phyloP scores from a whole-genome alignment of 805 yeast species.

The Candida insectalens region DNA sequence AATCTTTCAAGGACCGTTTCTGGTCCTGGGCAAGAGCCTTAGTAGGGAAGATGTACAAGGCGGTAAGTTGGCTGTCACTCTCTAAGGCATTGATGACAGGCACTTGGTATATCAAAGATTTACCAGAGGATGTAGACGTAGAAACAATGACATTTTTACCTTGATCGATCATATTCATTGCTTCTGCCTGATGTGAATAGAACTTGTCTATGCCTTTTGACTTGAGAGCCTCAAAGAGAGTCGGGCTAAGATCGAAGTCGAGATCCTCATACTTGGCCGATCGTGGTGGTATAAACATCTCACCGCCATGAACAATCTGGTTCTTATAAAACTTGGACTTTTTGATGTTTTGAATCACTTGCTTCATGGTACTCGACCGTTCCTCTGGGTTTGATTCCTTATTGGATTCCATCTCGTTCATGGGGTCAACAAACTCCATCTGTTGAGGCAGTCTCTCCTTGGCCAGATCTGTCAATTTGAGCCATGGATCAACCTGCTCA shows the following conservation, averaged over 20 bases:
- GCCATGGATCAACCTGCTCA: conserved; percentile 30
- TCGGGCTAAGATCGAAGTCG: conserved; percentile 38
- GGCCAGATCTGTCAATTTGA: conserved; percentile 28
- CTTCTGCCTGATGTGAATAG: conserved; percentile 78
- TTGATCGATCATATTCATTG: conserved; percentile 41
- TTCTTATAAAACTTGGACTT: conserved; percentile 41
- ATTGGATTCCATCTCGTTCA: conserved; percentile 38
- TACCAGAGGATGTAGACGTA: conserved; percentile 96
- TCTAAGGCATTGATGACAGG: conserved; percentile 57
- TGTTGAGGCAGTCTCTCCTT: conserved; percentile 35
- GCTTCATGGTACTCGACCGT: conserved; percentile 26
- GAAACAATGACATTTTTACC: conserved; percentile 73
- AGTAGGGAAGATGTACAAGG: conserved; percentile 90
- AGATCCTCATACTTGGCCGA: conserved; percentile 35
- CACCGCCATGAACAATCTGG: conserved; percentile 50
- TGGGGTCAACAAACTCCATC: conserved; percentile 48
- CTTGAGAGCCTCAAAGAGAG: conserved; percentile 41
- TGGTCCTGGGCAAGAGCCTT: conserved; percentile 98
- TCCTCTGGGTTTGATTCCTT: conserved; percentile 10
- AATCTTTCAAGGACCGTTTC: conserved; percentile 60
- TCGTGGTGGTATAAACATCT: conserved; percentile 33
- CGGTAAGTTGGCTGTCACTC: conserved; percentile 39
- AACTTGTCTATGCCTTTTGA: conserved; percentile 41
- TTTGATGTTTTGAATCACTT: conserved; percentile 41
- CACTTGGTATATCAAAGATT: conserved; percentile 83